Base-by-base conservation (phyloP, 106 monocot species). In the Dendrobium chrysotoxum region DNA sequence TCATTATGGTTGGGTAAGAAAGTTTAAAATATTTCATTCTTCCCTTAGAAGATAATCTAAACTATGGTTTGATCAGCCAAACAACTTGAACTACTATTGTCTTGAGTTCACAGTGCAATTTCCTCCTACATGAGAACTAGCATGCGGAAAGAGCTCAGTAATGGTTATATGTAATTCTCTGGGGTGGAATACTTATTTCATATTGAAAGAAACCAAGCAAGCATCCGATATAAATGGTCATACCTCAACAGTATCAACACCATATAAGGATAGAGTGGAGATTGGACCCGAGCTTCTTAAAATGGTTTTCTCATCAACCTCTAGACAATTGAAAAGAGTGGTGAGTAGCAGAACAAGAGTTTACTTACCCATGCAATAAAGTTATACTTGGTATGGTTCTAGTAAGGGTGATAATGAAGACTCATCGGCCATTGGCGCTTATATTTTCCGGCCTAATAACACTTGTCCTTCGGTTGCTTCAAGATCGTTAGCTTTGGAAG, bases 381-480 rank as follows among this genome's bases (percentile, higher is more conserved):
- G 53, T 67, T 93, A 83, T 87, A 84, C 91, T 4, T 93, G 91
- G 93, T 93, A 93, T 87, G 82, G 71, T 31, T 87, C 91, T 50
- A 93, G 87, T 54, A 25, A 23, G 17, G 93, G 93, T 18, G 89
- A 91, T 81, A 42, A 13, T 53, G 12, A 25, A 68, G 87, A 91
- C 82, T 76, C 87, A 76, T 81, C 92, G 94, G 82, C 90, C 64
- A 92, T 92, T 77, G 92, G 92, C 77, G 92, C 94, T 79, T 95
- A 95, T 70, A 90, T 95, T 81, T 95, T 95, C 82, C 79, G 91
- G 20, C 94, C 94, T 44, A 78, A 90, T 92, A 88, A 90, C n/a
- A 68, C 80, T 81, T 79, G 79, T 84, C 89, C 92, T 50, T 81
- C 81, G 64, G 39, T 15, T 82, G 64, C 80, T 79, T 86, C 87